Conservation (phyloP, 441 rosid genomes). For the Omphalea diandra region DNA sequence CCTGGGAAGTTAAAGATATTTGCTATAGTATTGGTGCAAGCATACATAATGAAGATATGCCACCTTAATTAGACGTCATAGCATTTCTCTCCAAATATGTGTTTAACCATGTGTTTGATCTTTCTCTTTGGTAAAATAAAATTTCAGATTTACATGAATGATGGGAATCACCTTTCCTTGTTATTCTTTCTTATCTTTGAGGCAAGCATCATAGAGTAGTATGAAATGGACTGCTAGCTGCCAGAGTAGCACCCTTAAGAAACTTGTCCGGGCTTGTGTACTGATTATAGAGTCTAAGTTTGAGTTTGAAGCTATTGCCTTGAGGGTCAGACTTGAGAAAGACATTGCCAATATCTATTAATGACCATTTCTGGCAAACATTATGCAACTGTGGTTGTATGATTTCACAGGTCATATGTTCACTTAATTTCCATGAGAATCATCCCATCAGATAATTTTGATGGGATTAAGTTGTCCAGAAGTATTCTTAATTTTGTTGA, state of each 20-base stretch:
- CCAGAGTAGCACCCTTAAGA: background rate
- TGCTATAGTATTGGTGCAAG: slow-evolving; percentile 4
- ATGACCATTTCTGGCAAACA: background rate
- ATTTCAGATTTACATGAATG: background rate
- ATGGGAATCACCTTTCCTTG: background rate
- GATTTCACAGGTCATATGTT: too few relatives aligned
- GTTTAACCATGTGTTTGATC: background rate
- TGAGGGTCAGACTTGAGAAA: background rate
- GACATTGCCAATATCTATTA: background rate
- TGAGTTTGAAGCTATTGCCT: background rate
- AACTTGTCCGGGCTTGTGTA: background rate
- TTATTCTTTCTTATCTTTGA: background rate
- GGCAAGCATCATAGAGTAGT: background rate
- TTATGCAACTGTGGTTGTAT: background rate
- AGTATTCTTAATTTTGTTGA: slow-evolving; percentile 23
- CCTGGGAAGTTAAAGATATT: slow-evolving; percentile 3
- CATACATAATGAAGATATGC: background rate
- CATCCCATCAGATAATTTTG: too few relatives aligned
- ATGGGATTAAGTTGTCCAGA: too few relatives aligned
- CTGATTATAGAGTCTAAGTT: background rate
- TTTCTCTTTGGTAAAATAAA: slow-evolving; percentile 8
- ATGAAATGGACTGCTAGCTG: background rate
- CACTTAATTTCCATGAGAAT: too few relatives aligned
- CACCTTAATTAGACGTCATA: background rate
- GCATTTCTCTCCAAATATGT: background rate